These are phyloP conservation scores for Ogataea pilisensis DNA, from an alignment of 805 yeast genomes.

Conservation along the genomic window DNA sequence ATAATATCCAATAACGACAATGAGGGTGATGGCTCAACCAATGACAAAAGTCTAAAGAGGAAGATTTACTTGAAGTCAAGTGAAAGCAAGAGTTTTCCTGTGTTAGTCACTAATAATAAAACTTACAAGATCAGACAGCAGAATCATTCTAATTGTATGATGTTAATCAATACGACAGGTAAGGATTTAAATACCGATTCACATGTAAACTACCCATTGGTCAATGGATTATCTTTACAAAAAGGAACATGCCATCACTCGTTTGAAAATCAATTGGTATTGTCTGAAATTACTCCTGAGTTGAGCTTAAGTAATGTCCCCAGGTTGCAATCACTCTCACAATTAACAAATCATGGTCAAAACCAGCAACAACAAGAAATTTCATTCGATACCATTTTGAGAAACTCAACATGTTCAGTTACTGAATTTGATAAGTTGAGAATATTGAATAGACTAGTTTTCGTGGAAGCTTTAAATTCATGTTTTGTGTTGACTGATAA, in stretches of 20 bases:
- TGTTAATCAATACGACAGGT: slow-evolving; percentile 37
- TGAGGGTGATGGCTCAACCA: too few relatives aligned
- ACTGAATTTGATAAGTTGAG: background rate
- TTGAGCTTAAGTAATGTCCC: slow-evolving; percentile 11
- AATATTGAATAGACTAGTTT: background rate
- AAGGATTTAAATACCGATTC: too few relatives aligned
- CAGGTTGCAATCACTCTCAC: slow-evolving; percentile 4
- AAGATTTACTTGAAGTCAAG: slow-evolving; percentile 19
- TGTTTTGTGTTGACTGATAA: background rate
- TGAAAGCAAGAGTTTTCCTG: slow-evolving; percentile 36
- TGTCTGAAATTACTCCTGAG: slow-evolving; percentile 6
- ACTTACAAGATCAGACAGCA: slow-evolving; percentile 72
- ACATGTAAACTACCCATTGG: too few relatives aligned
- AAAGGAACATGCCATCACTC: background rate
- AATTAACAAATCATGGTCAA: background rate
- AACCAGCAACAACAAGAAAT: background rate
- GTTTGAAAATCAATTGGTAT: slow-evolving; percentile 13
- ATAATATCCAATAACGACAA: slow-evolving; percentile 23
- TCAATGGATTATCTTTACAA: too few relatives aligned
- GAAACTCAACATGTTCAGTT: slow-evolving; percentile 4
- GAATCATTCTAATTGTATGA: slow-evolving; percentile 84
- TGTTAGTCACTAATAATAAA: slow-evolving; percentile 50
- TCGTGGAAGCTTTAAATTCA: background rate
- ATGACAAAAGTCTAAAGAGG: slow-evolving; percentile 14
- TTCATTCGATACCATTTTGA: slow-evolving; percentile 6